Base-by-base conservation (phyloP, 1,284 basidiomycete genomes). In the Ceratobasidium sp. region DNA sequence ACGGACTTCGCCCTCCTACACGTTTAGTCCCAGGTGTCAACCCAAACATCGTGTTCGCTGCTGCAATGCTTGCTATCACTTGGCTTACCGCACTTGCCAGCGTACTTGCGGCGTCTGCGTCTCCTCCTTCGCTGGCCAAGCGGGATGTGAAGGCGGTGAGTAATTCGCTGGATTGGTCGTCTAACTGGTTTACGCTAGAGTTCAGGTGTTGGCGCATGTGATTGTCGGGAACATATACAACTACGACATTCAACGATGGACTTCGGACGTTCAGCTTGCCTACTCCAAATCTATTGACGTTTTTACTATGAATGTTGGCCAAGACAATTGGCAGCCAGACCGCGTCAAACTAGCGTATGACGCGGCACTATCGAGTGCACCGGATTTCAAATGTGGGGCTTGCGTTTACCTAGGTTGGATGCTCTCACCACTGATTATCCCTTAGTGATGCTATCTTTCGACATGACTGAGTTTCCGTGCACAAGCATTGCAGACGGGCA, bases 291-390 rank as follows among this genome's bases (percentile, higher is more conserved):
- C 82, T 32, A 81, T 83, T 72, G 80, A 82, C 74, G 82, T 80
- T 23, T 83, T 83, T 75, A 81, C 81, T 4, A 76, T 83, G 69
- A 83, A 83, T 77, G 76, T 82, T 60, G 81, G 82, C 5, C 74
- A 74, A 55, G 80, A 80, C 72, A 74, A 53, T n/a, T 82, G 80
- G 79, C 78, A 82, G 75, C 73, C 78, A 16, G 75, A 74, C 41
- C 78, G 78, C 8, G 75, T 80, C 28, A 73, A 69, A 16, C 77
- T 79, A 65, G 82, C 81, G 9, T 83, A 81, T 76, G 50, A 73
- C 10, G 80, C 78, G 4, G 82, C 81, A 3, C 74, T 73, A 16
- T 41, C 67, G 3, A 73, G 72, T 12, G 78, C 79, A 5, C 75
- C 76, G 48, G 75, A 74, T 14, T 83, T 82, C 77, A 81, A 80